These are phyloP conservation scores for Rhododendron mucronatum DNA, from an alignment of 148 eudicot genomes.

Conservation along the genomic window DNA sequence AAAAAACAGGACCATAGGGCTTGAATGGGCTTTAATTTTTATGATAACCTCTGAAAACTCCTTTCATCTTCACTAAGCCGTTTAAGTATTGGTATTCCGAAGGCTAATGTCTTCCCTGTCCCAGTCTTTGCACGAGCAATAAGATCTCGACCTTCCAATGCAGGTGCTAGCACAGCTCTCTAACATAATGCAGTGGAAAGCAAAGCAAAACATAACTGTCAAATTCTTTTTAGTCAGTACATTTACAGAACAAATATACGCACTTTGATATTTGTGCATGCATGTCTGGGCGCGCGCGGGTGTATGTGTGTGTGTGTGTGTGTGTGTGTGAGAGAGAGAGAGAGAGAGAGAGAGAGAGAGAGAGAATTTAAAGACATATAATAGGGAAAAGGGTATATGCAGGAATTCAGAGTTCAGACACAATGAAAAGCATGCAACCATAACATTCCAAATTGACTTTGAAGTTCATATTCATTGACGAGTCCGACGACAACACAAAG, in stretches of 20 bases:
- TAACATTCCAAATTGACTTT: background rate
- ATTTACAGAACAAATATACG: background rate
- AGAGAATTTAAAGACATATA: no score
- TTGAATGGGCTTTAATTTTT: background rate
- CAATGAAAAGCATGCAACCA: background rate
- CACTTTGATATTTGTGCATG: no score
- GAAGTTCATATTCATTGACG: background rate
- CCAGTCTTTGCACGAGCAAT: slow-evolving; percentile 99
- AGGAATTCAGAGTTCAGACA: background rate
- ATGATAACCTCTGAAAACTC: slow-evolving; percentile 49
- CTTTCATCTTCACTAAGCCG: slow-evolving; percentile 51
- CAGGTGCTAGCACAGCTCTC: slow-evolving; percentile 80
- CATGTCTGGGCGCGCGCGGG: no score
- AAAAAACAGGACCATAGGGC: background rate
- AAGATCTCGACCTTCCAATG: slow-evolving; percentile 72
- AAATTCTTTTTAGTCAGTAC: background rate
- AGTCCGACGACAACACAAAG: background rate
- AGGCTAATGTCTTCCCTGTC: slow-evolving; percentile 94
- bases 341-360: background rate
- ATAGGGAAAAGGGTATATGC: background rate
- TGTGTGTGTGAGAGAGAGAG: background rate
- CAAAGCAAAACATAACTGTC: background rate
- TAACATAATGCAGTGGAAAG: slow-evolving; percentile 18
- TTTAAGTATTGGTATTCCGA: slow-evolving; percentile 89
- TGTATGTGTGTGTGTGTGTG: no score